These are phyloP conservation scores for Noccaea caerulescens DNA, from an alignment of 345 rosid species.

Conservation along the genomic window DNA sequence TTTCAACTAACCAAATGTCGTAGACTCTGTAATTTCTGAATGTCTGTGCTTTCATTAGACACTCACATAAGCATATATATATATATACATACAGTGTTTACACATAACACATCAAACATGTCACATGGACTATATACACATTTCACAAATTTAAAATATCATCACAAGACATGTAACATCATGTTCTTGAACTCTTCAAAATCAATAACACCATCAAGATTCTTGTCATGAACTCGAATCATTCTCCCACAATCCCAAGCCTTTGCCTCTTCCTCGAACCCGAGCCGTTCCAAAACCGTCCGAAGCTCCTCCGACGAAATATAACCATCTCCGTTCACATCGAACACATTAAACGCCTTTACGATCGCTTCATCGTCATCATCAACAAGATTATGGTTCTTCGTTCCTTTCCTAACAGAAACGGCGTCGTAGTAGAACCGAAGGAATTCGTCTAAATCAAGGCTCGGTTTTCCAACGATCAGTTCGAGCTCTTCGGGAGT, in stretches of 20 bases:
- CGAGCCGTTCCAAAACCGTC: constrained; percentile 62
- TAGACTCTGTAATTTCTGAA: not conserved
- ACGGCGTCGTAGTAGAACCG: constrained; percentile 56
- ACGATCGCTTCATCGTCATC: constrained; percentile 45
- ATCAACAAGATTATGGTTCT: not conserved
- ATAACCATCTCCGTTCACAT: constrained; percentile 71
- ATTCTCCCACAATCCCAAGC: constrained; percentile 65
- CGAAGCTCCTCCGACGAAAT: constrained; percentile 76
- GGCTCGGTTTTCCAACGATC: constrained; percentile 62
- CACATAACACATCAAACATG: constrained; percentile 25
- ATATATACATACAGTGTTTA: constrained; percentile 14
- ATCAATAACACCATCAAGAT: constrained; percentile 76
- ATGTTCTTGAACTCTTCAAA: constrained; percentile 80
- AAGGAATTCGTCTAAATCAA: constrained; percentile 64
- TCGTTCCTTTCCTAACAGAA: constrained; percentile 15
- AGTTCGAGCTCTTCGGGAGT: constrained; percentile 57
- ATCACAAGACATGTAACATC: constrained; percentile 52
- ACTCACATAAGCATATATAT: not conserved
- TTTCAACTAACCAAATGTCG: not conserved
- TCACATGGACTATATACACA: constrained; percentile 8
- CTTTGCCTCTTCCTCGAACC: constrained; percentile 58
- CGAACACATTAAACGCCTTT: constrained; percentile 70
- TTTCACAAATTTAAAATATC: not conserved
- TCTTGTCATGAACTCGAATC: constrained; percentile 67
- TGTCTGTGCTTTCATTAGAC: not conserved